phyloP scores from a whole-genome alignment of 768 basidiomycete species.

The Suillus tomentosus region DNA sequence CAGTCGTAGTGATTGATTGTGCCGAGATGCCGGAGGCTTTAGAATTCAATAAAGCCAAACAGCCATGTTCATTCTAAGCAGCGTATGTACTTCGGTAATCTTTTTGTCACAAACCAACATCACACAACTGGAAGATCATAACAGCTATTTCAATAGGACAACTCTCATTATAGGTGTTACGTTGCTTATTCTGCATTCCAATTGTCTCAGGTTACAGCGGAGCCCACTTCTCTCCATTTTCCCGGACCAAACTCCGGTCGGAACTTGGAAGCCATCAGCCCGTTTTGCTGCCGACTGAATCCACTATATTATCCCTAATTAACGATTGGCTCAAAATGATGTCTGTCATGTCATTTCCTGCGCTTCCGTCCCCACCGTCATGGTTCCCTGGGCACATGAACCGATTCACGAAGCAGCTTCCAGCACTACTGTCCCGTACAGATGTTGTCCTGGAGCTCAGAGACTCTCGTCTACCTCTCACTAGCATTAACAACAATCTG shows the following conservation, averaged over 20 bases:
- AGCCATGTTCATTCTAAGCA: conserved; percentile 6
- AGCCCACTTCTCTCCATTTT: background rate
- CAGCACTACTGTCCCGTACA: conserved; percentile 74
- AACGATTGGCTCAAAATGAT: conserved; percentile 28
- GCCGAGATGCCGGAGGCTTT: conserved; percentile 23
- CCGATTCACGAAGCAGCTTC: conserved; percentile 77
- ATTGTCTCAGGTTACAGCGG: background rate
- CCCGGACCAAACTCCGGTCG: background rate
- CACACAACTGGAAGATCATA: background rate
- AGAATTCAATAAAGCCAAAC: conserved; percentile 31
- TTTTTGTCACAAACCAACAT: background rate
- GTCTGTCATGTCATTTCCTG: conserved; percentile 41
- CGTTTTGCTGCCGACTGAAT: background rate
- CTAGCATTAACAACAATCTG: conserved; percentile 88
- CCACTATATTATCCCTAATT: background rate
- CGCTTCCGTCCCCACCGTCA: conserved; percentile 75
- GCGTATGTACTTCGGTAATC: background rate
- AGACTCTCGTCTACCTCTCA: conserved; percentile 90
- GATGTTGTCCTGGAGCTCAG: conserved; percentile 94
- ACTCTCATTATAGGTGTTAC: background rate
- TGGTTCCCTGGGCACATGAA: conserved; percentile 98
- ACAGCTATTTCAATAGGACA: background rate
- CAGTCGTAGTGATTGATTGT: background rate
- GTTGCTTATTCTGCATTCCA: background rate
- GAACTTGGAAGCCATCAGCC: background rate